These are phyloP conservation scores for Smittium culicis DNA, from an alignment of 371 early-diverging fungal species.

Conservation along the genomic window DNA sequence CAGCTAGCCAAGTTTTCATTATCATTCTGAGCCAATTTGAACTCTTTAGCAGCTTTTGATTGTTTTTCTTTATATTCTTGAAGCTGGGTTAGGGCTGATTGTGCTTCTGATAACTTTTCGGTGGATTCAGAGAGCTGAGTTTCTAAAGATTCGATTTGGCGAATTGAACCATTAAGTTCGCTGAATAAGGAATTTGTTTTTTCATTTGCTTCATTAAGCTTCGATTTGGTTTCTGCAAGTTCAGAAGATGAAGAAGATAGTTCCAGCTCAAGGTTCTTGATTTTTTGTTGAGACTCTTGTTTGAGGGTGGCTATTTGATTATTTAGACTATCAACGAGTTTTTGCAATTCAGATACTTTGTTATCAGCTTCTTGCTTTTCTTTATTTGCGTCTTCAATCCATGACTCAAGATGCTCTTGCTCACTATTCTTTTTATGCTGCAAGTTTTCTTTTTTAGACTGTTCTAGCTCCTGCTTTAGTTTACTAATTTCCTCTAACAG, in stretches of 20 bases:
- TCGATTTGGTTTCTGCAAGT: too few species aligned
- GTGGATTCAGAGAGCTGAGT: conserved; percentile 32
- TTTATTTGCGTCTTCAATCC: background rate
- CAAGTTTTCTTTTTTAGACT: too few species aligned
- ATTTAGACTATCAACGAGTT: background rate
- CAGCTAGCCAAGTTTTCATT: conserved; percentile 34
- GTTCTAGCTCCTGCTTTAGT: conserved; percentile 63
- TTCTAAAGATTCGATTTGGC: conserved; percentile 24
- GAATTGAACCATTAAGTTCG: conserved; percentile 12
- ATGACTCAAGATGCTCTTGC: conserved; percentile 34
- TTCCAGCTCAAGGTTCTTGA: too few species aligned
- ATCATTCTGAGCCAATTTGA: too few species aligned
- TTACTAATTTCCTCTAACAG: conserved; percentile 48
- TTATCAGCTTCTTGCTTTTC: conserved; percentile 34
- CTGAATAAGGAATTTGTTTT: conserved; percentile 32
- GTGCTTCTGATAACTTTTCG: conserved; percentile 16
- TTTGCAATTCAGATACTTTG: background rate
- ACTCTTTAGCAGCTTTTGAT: too few species aligned
- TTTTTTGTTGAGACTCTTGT: too few species aligned
- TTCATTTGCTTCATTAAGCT: conserved; percentile 12
- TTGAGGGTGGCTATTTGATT: background rate
- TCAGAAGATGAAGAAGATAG: too few species aligned
- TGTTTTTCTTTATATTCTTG: conserved; percentile 31
- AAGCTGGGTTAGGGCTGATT: conserved; percentile 25
- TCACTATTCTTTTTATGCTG: too few species aligned